phyloP scores from a whole-genome alignment of 2,329 filamentous ascomycete genomes.

The Calonectria pteridis region DNA sequence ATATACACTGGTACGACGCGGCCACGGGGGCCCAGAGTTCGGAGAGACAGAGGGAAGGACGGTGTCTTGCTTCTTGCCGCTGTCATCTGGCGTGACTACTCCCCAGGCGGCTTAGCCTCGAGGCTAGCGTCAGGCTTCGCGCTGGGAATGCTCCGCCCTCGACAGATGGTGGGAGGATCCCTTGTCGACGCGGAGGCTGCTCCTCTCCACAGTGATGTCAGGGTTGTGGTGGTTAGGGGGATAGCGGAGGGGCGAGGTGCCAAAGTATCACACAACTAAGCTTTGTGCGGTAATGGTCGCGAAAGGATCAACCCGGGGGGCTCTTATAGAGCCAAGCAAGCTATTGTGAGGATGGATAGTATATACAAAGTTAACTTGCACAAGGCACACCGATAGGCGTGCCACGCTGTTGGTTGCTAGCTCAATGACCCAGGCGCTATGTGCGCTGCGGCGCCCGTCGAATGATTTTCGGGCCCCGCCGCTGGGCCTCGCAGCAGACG shows the following conservation, averaged over 20 bases:
- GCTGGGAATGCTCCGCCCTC: neutral
- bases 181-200: neutral
- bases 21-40: neutral
- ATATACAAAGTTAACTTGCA: neutral
- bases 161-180: neutral
- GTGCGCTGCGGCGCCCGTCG: neutral
- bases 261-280: neutral
- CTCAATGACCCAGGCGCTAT: neutral
- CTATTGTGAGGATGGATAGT: neutral
- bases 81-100: constrained; percentile 7
- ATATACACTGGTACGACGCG: neutral
- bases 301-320: constrained; percentile 2
- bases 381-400: neutral
- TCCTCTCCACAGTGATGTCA: constrained; percentile 7
- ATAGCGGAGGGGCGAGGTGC: neutral
- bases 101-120: neutral
- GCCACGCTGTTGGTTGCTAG: neutral
- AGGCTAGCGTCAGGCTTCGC: neutral
- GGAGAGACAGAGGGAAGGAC: neutral
- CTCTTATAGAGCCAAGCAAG: neutral
- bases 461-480: neutral
- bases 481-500: neutral
- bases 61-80: constrained; percentile 7
- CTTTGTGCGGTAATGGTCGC: neutral
- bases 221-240: neutral